These are phyloP conservation scores for Echites panduratus DNA, from an alignment of 257 asterid genomes.

Conservation along the genomic window DNA sequence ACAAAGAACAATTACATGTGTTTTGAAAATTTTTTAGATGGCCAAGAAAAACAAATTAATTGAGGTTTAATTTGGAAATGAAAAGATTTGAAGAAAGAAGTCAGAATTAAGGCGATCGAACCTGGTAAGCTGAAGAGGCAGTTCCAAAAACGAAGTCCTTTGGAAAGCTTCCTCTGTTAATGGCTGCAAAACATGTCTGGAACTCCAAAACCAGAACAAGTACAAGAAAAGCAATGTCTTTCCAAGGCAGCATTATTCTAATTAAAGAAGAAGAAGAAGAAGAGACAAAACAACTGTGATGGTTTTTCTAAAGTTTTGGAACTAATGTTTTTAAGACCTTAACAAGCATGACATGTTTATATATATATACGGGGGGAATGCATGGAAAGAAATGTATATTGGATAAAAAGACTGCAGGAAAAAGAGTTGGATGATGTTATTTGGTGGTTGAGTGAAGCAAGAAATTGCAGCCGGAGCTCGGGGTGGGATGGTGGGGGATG, in stretches of 20 bases:
- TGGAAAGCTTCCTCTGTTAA: conserved; percentile 62
- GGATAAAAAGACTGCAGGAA: background rate
- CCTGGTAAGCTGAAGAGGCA: conserved; percentile 92
- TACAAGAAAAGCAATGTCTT: conserved; percentile 13
- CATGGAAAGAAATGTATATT: background rate
- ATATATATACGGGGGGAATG: background rate
- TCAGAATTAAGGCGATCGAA: background rate
- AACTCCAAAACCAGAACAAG: conserved; percentile 22
- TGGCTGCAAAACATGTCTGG: conserved; percentile 31
- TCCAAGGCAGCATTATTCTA: conserved; percentile 20
- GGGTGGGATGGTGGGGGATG: conserved; percentile 8
- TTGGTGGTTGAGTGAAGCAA: conserved; percentile 19
- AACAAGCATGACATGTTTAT: background rate
- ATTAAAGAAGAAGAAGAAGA: background rate
- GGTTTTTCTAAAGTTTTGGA: background rate
- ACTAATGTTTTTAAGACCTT: background rate
- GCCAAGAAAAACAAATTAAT: background rate
- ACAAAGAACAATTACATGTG: background rate
- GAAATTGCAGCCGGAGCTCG: background rate
- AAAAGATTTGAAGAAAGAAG: background rate
- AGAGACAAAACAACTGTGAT: background rate
- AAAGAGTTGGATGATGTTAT: background rate
- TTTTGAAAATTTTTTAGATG: background rate
- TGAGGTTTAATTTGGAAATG: too few species aligned
- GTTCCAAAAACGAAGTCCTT: conserved; percentile 84